These are phyloP conservation scores for Corymbia citriodora DNA, from an alignment of 441 rosid species.

Conservation along the genomic window DNA sequence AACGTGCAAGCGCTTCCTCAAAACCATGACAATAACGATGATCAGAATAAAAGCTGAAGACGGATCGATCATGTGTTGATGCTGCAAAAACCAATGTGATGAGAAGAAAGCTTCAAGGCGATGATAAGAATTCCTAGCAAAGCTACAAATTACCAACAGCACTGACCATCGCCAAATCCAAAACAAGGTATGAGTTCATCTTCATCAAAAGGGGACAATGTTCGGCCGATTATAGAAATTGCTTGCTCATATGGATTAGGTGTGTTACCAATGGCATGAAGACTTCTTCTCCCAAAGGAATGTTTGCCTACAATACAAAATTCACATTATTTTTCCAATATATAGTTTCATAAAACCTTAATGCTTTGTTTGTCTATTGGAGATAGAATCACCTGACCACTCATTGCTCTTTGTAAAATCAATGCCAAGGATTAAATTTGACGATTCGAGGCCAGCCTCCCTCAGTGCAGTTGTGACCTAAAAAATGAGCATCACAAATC, in stretches of 20 bases:
- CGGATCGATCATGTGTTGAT: conserved; percentile 69
- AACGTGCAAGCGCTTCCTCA: conserved; percentile 66
- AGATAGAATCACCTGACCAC: conserved; percentile 58
- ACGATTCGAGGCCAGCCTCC: conserved; percentile 94
- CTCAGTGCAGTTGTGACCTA: conserved; percentile 77
- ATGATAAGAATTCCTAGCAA: background rate
- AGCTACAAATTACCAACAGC: conserved; percentile 1
- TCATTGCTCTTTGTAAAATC: conserved; percentile 95
- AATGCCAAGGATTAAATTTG: conserved; percentile 73
- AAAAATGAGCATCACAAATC: background rate
- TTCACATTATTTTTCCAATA: background rate
- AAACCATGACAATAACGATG: conserved; percentile 63
- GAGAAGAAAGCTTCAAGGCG: conserved; percentile 1
- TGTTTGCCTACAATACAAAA: conserved; percentile 45
- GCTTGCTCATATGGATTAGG: conserved; percentile 90
- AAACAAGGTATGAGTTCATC: conserved; percentile 90
- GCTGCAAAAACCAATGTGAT: conserved; percentile 27
- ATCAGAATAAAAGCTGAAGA: conserved; percentile 77
- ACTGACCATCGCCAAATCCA: conserved; percentile 94
- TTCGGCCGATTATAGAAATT: conserved; percentile 76
- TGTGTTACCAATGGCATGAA: conserved; percentile 55
- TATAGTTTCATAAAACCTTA: background rate
- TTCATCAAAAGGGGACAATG: conserved; percentile 85
- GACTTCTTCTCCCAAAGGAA: conserved; percentile 68
- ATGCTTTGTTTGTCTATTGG: background rate